phyloP scores from a whole-genome alignment of 352 stramenopile species.

The Aphanomyces stellatus region DNA sequence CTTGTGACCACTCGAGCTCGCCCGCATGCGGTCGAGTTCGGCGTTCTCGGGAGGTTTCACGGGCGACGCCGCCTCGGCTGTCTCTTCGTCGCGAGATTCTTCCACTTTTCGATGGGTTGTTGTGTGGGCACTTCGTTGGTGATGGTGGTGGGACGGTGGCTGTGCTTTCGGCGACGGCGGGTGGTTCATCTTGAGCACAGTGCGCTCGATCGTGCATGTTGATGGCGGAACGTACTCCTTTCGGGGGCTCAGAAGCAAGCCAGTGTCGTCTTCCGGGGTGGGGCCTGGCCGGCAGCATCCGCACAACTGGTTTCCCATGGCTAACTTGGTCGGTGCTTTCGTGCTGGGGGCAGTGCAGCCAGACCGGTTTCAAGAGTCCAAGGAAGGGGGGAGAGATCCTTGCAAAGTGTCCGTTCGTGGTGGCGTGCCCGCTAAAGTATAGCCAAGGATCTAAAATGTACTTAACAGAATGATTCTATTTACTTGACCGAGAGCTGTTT shows the following conservation, averaged over 20 bases:
- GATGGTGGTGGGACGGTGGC: background rate
- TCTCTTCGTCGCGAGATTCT: background rate
- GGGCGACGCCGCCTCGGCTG: background rate
- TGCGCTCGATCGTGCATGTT: background rate
- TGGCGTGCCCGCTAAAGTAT: background rate
- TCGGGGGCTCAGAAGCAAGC: background rate
- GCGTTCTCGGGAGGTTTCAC: background rate
- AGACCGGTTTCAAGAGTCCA: background rate
- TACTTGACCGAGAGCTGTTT: too few species aligned
- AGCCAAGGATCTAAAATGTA: background rate
- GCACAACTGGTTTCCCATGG: slow-evolving; percentile 15
- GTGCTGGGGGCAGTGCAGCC: too few species aligned
- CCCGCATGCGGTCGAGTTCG: background rate
- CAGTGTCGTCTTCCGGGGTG: background rate
- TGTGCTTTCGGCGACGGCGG: background rate
- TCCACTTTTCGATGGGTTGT: background rate
- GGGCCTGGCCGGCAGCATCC: background rate
- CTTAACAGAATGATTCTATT: background rate
- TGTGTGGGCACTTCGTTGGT: too few species aligned
- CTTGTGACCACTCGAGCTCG: background rate
- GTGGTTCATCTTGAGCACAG: background rate
- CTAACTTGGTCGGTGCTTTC: too few species aligned
- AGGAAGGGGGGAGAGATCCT: background rate
- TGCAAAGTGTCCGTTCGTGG: background rate
- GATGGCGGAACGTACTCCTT: slow-evolving; percentile 15